Conservation (phyloP, 257 asterid species). For the Phtheirospermum japonicum region DNA sequence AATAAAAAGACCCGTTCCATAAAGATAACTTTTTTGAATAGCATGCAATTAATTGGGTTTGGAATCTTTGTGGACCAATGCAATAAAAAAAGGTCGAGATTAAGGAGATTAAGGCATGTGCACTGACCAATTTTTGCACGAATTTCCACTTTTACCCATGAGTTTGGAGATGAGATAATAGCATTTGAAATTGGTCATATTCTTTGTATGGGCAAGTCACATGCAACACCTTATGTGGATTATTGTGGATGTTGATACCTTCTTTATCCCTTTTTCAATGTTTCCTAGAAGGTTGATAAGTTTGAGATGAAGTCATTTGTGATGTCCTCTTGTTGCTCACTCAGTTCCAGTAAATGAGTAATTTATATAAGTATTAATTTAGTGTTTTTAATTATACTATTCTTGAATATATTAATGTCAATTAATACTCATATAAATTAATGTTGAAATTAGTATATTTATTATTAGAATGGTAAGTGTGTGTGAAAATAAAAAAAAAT, state of each 20-base stretch:
- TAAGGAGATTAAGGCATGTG: background rate
- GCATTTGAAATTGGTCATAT: background rate
- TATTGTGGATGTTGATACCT: slow-evolving; percentile 1
- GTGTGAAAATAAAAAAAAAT: too few relatives aligned
- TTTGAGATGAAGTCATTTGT: too few relatives aligned
- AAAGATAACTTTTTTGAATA: background rate
- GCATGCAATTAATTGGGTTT: background rate
- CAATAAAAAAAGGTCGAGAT: background rate
- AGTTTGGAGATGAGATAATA: background rate
- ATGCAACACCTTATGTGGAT: background rate
- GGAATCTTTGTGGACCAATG: slow-evolving; percentile 4
- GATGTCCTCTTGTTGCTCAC: too few relatives aligned
- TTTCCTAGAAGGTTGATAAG: too few relatives aligned
- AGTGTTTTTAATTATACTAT: too few relatives aligned
- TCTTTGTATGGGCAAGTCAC: slow-evolving; percentile 24
- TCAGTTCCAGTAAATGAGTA: too few relatives aligned
- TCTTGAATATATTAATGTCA: too few relatives aligned
- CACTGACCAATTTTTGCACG: background rate
- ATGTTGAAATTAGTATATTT: too few relatives aligned
- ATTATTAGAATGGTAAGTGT: too few relatives aligned
- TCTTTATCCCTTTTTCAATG: slow-evolving; percentile 6
- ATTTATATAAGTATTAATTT: too few relatives aligned
- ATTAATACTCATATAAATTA: too few relatives aligned
- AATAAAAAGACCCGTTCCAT: background rate
- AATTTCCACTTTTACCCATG: background rate